A percentile compares a stretch with the other conserved stretches of the same genome.
phyloP scores from a whole-genome alignment of 2,329 filamentous ascomycete species.

The Bipolaris gigantea region DNA sequence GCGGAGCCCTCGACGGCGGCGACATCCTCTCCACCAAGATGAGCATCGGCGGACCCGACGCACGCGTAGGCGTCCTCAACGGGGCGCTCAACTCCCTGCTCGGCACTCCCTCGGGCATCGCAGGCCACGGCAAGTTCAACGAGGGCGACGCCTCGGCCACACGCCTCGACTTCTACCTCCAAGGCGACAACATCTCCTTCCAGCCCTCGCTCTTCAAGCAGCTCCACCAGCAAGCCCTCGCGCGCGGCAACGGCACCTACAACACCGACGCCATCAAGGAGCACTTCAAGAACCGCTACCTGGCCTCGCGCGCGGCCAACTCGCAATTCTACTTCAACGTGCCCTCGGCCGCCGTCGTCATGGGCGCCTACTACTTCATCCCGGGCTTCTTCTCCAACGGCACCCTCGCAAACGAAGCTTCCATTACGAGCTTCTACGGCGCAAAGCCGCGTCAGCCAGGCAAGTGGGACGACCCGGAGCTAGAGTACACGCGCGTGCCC shows the following conservation, averaged over 20 bases:
- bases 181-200: slow-evolving; percentile 37
- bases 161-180: slow-evolving; percentile 28
- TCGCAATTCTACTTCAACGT: slow-evolving; percentile 26
- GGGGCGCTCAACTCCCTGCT: slow-evolving; percentile 36
- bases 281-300: slow-evolving; percentile 26
- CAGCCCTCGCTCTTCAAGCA: slow-evolving; percentile 30
- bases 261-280: slow-evolving; percentile 21
- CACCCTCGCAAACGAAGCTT: slow-evolving; percentile 27
- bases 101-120: slow-evolving; percentile 32
- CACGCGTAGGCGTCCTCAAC: slow-evolving; percentile 23
- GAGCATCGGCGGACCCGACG: slow-evolving; percentile 22
- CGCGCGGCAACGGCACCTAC: slow-evolving; percentile 23
- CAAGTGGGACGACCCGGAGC: slow-evolving; percentile 14
- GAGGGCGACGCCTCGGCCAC: slow-evolving; percentile 42
- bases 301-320: slow-evolving; percentile 20
- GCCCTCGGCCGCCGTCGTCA: slow-evolving; percentile 19
- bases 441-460: slow-evolving; percentile 9
- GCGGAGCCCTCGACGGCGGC: slow-evolving; percentile 22
- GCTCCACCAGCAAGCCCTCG: slow-evolving; percentile 23
- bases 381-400: slow-evolving; percentile 28
- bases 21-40: slow-evolving; percentile 24
- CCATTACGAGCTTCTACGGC: slow-evolving; percentile 29
- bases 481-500: slow-evolving; percentile 23
- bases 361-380: slow-evolving; percentile 29
- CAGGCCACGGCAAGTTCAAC: slow-evolving; percentile 28